Percentiles rank a stretch among this genome's conserved stretches.
These are phyloP conservation scores for Leishmania turanica DNA, from an alignment of 208 protist species.

Conservation along the genomic window DNA sequence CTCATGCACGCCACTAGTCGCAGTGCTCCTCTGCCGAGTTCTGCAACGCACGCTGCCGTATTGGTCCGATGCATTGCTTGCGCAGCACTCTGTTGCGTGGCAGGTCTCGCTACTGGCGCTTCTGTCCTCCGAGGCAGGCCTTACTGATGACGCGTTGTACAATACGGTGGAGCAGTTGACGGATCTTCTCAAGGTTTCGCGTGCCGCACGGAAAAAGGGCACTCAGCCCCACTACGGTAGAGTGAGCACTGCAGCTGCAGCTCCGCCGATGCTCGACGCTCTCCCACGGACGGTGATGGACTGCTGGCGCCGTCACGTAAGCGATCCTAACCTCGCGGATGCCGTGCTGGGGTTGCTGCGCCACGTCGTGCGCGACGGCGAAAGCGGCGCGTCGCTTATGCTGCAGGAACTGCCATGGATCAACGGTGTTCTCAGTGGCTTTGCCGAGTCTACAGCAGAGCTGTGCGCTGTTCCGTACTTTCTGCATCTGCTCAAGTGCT, in stretches of 20 bases:
- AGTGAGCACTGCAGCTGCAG: neutral
- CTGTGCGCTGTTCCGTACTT: constrained; percentile 32
- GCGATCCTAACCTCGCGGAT: constrained; percentile 72
- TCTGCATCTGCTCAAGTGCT: constrained; percentile 18
- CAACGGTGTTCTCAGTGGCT: constrained; percentile 25
- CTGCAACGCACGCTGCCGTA: constrained; percentile 19
- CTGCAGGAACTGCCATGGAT: constrained; percentile 35
- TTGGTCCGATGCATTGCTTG: constrained; percentile 21
- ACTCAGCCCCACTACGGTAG: neutral
- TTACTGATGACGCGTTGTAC: constrained; percentile 27
- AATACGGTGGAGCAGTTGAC: constrained; percentile 23
- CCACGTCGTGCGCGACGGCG: constrained; percentile 21
- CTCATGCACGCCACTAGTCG: constrained; percentile 45
- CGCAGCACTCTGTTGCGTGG: constrained; percentile 13
- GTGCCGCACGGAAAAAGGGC: neutral
- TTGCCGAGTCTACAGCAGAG: constrained; percentile 33
- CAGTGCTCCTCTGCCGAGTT: constrained; percentile 26
- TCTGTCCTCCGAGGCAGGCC: constrained; percentile 17
- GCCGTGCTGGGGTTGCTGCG: constrained; percentile 38
- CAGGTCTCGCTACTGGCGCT: constrained; percentile 21
- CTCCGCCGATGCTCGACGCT: neutral
- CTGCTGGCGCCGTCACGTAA: constrained; percentile 60
- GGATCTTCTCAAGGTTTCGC: constrained; percentile 16
- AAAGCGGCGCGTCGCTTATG: constrained; percentile 14
- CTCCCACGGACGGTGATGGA: constrained; percentile 39